phyloP scores from a whole-genome alignment of 768 basidiomycete genomes.

The Rhodocollybia butyracea region DNA sequence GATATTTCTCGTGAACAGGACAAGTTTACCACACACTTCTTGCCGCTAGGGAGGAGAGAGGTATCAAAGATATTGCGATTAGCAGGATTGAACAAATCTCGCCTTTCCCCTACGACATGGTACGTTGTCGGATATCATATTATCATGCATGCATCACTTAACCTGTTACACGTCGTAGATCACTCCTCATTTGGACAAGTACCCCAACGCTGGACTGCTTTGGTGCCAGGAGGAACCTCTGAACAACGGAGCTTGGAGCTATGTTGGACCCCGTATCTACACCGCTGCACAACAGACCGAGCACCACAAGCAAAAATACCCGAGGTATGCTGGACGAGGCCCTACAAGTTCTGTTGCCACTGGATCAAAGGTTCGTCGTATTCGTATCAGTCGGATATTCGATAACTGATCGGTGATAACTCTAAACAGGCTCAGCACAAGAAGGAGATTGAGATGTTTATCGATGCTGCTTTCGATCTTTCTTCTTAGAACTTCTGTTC shows the following conservation, averaged over 20 bases:
- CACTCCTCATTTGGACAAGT: conserved; percentile 92
- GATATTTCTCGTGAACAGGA: conserved; percentile 39
- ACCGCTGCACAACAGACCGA: conserved; percentile 90
- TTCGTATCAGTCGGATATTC: too few species aligned
- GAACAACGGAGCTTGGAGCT: conserved; percentile 97
- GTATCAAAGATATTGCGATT: conserved; percentile 91
- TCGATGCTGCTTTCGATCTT: conserved; percentile 55
- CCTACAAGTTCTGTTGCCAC: conserved; percentile 92
- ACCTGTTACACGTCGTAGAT: conserved; percentile 42
- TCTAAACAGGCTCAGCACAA: conserved; percentile 81
- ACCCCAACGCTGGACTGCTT: conserved; percentile 89
- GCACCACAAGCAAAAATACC: conserved; percentile 89
- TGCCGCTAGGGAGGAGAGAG: conserved; percentile 86
- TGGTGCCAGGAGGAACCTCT: conserved; percentile 99
- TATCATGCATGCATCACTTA: neutral
- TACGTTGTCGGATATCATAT: conserved; percentile 30
- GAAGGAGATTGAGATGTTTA: conserved; percentile 83
- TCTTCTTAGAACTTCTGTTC: conserved; percentile 11
- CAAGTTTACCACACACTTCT: conserved; percentile 93
- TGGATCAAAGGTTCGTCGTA: conserved; percentile 88
- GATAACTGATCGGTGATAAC: too few species aligned
- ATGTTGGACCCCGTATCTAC: conserved; percentile 89
- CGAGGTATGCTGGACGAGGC: conserved; percentile 87
- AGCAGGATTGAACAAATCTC: conserved; percentile 93
- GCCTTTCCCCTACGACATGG: conserved; percentile 95